Base-by-base conservation (phyloP, 345 rosid genomes). In the Bruguiera gymnorhiza region DNA sequence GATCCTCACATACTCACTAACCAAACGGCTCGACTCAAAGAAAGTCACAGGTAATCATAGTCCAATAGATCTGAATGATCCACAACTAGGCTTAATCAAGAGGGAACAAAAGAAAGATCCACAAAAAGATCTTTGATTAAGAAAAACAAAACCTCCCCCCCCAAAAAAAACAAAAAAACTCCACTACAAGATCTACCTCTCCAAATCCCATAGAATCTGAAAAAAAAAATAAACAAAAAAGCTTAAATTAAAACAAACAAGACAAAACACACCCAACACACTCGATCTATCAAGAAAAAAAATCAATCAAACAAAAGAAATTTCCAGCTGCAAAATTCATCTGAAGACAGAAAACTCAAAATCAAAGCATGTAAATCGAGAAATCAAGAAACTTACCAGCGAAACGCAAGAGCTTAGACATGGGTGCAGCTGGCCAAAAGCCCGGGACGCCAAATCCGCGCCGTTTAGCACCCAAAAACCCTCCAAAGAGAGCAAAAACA, bases 401-500 rank as follows among this genome's bases (percentile, higher is more conserved):
- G 62, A 89, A 77, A 50, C 79, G 76, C 70, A 82, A 73, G 91
- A 96, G 73, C 79, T 89, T 84, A 72, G 99, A 83, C 99, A 96
- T 96, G 81, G 61, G 72, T 70, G 31, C 50, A 77, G 88, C 87
- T 76, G 73, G 74, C 82, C 82, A 81, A 85, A 78, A 75, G 74
- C 77, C 77, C 52, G 80, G 70, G 77, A 86, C 83, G 79, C 50
- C 23, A 72, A 81, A 80, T 71, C 66, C 69, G 69, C 80, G 73
- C 67, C 68, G 83, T 20, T 60, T n/a, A 68, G 26, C 75, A 57
- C 81, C 85, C 73, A 70, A 77, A 83, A 91, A 87, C 87, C 86
- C 85, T 79, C 93, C 83, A 79, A 83, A 82, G 92, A 84, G 89
- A 87, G 96, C 81, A 85, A 92, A 90, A 92, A 86, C 67, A 73